Conservation (phyloP, 2,329 filamentous ascomycete genomes). For the Aureobasidium sp. region DNA sequence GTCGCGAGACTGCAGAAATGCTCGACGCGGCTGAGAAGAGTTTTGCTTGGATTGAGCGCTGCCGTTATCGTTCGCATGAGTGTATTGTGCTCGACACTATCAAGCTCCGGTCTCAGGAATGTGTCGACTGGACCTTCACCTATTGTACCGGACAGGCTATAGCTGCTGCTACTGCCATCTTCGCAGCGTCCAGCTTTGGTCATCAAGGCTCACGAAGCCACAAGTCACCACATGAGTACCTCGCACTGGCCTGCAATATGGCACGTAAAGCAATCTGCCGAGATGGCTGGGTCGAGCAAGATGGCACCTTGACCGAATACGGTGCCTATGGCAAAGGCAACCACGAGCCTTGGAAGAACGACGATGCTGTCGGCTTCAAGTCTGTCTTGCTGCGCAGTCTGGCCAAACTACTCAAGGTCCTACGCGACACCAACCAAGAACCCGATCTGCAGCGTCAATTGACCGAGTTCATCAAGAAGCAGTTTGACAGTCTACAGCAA, state of each 20-base stretch:
- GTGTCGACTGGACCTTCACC: conserved; percentile 21
- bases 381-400: conserved; percentile 20
- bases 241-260: conserved; percentile 20
- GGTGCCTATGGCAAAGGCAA: conserved; percentile 19
- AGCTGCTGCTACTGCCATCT: conserved; percentile 18
- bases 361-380: conserved; percentile 23
- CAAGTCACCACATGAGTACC: conserved; percentile 15
- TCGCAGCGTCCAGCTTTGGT: not conserved
- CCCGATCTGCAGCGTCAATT: conserved; percentile 10
- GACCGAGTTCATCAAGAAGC: conserved; percentile 18
- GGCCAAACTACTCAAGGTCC: conserved; percentile 17
- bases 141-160: conserved; percentile 22
- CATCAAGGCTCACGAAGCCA: not conserved
- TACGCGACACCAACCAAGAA: conserved; percentile 10
- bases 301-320: conserved; percentile 19
- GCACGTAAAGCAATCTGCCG: conserved; percentile 18
- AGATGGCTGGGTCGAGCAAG: conserved; percentile 18
- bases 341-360: conserved; percentile 18
- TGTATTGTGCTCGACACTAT: conserved; percentile 21
- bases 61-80: conserved; percentile 19
- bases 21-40: conserved; percentile 18
- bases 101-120: conserved; percentile 16
- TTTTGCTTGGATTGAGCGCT: conserved; percentile 21
- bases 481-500: conserved; percentile 17
- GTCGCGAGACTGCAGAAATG: conserved; percentile 12